These are phyloP conservation scores for Blastobotrys robertii DNA, from an alignment of 805 yeast species.

Conservation along the genomic window DNA sequence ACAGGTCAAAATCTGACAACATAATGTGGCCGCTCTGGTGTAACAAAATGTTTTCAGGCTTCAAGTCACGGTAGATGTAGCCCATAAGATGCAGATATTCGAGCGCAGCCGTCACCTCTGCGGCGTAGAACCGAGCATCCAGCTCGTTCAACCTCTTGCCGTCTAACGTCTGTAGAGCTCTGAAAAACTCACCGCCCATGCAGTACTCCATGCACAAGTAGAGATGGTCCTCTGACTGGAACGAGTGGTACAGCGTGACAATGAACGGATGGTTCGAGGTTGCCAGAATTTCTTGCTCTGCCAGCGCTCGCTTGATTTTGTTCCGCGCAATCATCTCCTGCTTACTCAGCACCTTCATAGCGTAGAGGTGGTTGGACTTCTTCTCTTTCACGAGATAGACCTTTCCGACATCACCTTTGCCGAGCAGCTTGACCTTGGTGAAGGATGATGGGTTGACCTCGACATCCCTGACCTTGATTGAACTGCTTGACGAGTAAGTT, in stretches of 20 bases:
- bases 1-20: slow-evolving; percentile 92
- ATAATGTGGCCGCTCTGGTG: slow-evolving; percentile 98
- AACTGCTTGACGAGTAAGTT: slow-evolving; percentile 54
- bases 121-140: slow-evolving; percentile 90
- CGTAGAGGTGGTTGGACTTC: slow-evolving; percentile 62
- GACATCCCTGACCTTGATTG: slow-evolving; percentile 63
- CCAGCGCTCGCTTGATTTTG: slow-evolving; percentile 86
- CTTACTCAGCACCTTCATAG: slow-evolving; percentile 85
- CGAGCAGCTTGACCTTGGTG: slow-evolving; percentile 81
- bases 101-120: slow-evolving; percentile 94
- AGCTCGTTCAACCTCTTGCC: slow-evolving; percentile 76
- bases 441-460: slow-evolving; percentile 82
- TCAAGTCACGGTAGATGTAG: slow-evolving; percentile 88
- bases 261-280: slow-evolving; percentile 96
- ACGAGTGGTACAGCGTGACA: slow-evolving; percentile 90
- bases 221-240: slow-evolving; percentile 85
- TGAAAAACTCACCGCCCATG: slow-evolving; percentile 97
- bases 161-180: slow-evolving; percentile 87
- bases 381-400: slow-evolving; percentile 88
- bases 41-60: slow-evolving; percentile 88
- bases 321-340: slow-evolving; percentile 92
- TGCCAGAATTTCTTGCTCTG: slow-evolving; percentile 94
- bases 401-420: slow-evolving; percentile 97
- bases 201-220: slow-evolving; percentile 98
- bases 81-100: slow-evolving; percentile 96